These are phyloP conservation scores for Cadophora sp. DNA, from an alignment of 2,329 filamentous ascomycete genomes.

Conservation along the genomic window DNA sequence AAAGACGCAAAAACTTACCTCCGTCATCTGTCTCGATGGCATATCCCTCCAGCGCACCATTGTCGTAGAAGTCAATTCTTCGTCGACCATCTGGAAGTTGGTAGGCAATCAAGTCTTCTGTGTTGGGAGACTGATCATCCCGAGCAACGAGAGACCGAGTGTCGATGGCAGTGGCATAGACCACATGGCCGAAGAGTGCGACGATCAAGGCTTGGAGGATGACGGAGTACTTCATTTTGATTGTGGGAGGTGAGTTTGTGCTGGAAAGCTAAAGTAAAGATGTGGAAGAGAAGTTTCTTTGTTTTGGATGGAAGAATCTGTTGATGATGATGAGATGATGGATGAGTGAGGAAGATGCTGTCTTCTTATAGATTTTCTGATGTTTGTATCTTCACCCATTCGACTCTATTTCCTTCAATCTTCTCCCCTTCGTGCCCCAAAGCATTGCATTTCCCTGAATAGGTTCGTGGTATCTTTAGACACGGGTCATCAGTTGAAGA, in stretches of 20 bases:
- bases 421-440: background rate
- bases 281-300: background rate
- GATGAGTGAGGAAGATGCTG: background rate
- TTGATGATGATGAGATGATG: background rate
- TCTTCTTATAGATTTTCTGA: constrained; percentile 10
- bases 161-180: constrained; percentile 6
- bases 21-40: constrained; percentile 10
- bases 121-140: background rate
- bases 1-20: background rate
- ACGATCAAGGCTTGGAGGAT: background rate
- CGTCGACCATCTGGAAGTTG: constrained; percentile 10
- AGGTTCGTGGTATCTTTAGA: background rate
- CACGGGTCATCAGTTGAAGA: background rate
- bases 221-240: constrained; percentile 14
- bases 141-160: background rate
- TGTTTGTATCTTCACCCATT: background rate
- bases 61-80: constrained; percentile 17
- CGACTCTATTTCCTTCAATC: background rate
- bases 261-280: background rate
- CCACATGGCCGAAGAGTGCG: background rate
- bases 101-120: constrained; percentile 4
- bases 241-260: background rate
- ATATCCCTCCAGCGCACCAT: constrained; percentile 11
- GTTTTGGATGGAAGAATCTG: background rate
- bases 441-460: background rate